Evolutionary conservation across 805 yeast genomes (phyloP).

Genomic region (Yamadazyma endophytica): DNA sequence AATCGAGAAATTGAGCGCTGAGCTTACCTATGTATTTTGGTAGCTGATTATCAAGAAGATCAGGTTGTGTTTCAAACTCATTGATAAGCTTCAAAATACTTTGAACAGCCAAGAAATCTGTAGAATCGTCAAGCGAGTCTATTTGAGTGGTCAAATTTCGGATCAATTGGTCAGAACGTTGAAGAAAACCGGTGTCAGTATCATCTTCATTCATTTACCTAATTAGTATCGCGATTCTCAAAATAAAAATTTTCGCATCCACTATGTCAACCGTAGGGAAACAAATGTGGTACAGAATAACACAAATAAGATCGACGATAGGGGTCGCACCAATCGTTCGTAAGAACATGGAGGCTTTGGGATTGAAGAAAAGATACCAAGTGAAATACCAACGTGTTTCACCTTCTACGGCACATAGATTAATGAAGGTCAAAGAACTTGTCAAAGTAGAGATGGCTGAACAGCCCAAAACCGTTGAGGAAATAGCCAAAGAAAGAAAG

Average conservation of each 20-base stretch:
- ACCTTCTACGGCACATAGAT: constrained; percentile 81
- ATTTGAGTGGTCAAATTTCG: too few relatives aligned
- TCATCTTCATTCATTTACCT: too few relatives aligned
- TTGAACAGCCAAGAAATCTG: too few relatives aligned
- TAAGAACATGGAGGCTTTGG: constrained; percentile 65
- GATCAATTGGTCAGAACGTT: too few relatives aligned
- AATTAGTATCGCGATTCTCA: too few relatives aligned
- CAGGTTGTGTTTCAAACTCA: constrained; percentile 54
- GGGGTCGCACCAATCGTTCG: constrained; percentile 73
- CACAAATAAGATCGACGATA: constrained; percentile 77
- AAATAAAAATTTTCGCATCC: too few relatives aligned
- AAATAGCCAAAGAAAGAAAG: constrained; percentile 54
- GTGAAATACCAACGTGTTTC: constrained; percentile 68
- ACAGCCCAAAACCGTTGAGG: constrained; percentile 42
- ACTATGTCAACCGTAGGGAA: too few relatives aligned
- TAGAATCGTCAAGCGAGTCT: too few relatives aligned
- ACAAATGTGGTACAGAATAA: constrained; percentile 46
- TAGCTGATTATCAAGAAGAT: constrained; percentile 43
- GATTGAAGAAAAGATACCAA: constrained; percentile 70
- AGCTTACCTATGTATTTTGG: constrained; percentile 26
- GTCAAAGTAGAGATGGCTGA: constrained; percentile 76
- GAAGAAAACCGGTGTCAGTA: too few relatives aligned
- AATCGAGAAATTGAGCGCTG: constrained; percentile 19
- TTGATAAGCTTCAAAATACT: constrained; percentile 24
- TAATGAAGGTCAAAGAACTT: constrained; percentile 78